Conservation (phyloP, 169 alveolate genomes). For the Plasmodium berghei region DNA sequence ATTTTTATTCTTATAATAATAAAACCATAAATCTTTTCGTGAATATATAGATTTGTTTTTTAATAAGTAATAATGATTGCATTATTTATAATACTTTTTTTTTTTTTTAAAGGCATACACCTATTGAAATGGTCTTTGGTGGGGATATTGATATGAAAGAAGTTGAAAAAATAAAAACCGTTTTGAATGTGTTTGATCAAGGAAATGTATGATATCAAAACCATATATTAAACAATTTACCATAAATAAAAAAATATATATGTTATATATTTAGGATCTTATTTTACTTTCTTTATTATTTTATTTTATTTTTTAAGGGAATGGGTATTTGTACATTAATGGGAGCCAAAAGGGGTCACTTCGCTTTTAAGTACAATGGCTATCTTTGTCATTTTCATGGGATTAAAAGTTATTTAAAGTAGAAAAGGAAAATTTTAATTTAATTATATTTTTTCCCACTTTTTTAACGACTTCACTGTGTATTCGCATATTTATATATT, state of each 20-base stretch:
- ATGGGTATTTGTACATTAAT: conserved; percentile 79
- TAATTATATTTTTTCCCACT: neutral
- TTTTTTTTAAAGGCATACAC: conserved; percentile 46
- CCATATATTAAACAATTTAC: neutral
- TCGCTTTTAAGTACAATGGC: conserved; percentile 79
- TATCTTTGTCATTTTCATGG: conserved; percentile 70
- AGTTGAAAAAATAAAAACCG: conserved; percentile 74
- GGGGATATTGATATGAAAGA: conserved; percentile 76
- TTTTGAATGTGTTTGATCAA: conserved; percentile 76
- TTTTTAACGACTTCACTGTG: neutral
- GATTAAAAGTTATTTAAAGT: conserved; percentile 57
- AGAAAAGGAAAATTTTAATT: neutral
- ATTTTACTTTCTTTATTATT: neutral
- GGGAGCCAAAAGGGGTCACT: conserved; percentile 79
- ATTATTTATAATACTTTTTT: neutral
- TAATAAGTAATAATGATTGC: neutral
- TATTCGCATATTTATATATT: neutral
- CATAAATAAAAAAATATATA: neutral
- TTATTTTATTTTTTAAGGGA: conserved; percentile 45
- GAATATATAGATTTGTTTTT: neutral
- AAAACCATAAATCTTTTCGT: neutral
- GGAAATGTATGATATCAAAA: conserved; percentile 62
- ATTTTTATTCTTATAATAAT: neutral
- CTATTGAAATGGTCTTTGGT: conserved; percentile 80
- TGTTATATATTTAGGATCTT: neutral